These are phyloP conservation scores for Wickerhamomyces kurtzmanii DNA, from an alignment of 805 yeast species.

Conservation along the genomic window DNA sequence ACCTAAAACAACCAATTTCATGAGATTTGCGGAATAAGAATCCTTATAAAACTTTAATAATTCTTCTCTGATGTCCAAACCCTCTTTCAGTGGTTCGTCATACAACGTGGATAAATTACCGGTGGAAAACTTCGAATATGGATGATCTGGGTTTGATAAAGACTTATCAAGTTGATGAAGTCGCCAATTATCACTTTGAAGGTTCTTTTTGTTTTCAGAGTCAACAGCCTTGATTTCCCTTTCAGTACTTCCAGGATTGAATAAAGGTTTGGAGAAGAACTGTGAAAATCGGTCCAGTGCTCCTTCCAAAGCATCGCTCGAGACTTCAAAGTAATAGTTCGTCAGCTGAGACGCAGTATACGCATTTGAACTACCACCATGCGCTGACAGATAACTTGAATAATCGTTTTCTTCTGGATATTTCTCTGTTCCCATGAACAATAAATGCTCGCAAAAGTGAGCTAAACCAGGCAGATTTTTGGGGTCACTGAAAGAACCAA, in stretches of 20 bases:
- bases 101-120: conserved; percentile 77
- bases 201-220: conserved; percentile 89
- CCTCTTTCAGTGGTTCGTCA: conserved; percentile 45
- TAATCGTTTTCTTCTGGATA: conserved; percentile 76
- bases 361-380: conserved; percentile 88
- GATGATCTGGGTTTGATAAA: conserved; percentile 66
- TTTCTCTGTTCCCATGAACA: conserved; percentile 75
- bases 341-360: conserved; percentile 85
- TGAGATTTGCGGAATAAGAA: conserved; percentile 76
- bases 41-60: conserved; percentile 63
- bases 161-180: conserved; percentile 75
- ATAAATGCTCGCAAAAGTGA: conserved; percentile 65
- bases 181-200: conserved; percentile 88
- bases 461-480: conserved; percentile 62
- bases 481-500: conserved; percentile 68
- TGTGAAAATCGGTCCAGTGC: conserved; percentile 91
- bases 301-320: conserved; percentile 66
- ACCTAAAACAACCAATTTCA: conserved; percentile 82
- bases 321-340: conserved; percentile 82
- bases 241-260: conserved; percentile 65
- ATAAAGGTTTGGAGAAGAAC: conserved; percentile 81
- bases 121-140: conserved; percentile 81
- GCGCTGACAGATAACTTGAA: conserved; percentile 64
- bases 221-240: conserved; percentile 93
- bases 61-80: conserved; percentile 72